A percentile compares a stretch with the other conserved stretches of the same genome.
phyloP scores from a whole-genome alignment of 2,329 filamentous ascomycete species.

The Alternaria metachromatica region DNA sequence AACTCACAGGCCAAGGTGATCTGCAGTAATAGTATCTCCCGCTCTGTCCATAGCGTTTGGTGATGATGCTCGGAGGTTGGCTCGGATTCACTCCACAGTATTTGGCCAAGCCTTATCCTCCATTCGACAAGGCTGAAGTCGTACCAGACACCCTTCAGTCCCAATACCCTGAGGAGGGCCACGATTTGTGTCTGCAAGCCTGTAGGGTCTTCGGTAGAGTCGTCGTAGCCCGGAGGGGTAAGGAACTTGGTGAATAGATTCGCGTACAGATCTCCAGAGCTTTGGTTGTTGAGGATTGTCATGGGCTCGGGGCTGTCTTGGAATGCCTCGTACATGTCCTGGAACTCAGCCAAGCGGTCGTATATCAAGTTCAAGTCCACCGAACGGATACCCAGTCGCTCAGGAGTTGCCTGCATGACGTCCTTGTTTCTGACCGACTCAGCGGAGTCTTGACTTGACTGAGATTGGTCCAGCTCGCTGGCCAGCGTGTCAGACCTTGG shows the following conservation, averaged over 20 bases:
- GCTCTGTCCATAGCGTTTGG: constrained; percentile 47
- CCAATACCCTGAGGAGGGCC: constrained; percentile 70
- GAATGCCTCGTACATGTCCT: constrained; percentile 62
- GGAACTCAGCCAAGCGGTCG: constrained; percentile 48
- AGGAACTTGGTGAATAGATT: constrained; percentile 53
- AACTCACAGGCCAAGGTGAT: constrained; percentile 62
- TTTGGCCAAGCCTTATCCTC: constrained; percentile 74
- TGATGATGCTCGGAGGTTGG: constrained; percentile 26
- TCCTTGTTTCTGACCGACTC: constrained; percentile 54
- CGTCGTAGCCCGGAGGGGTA: constrained; percentile 48
- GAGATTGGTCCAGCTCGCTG: constrained; percentile 62
- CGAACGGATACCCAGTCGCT: constrained; percentile 47
- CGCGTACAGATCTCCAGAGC: constrained; percentile 60
- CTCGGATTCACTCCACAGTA: constrained; percentile 66
- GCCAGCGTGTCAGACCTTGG: constrained; percentile 67
- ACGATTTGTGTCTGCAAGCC: constrained; percentile 73
- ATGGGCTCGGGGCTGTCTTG: constrained; percentile 62
- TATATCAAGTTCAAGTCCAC: constrained; percentile 42
- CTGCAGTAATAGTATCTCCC: constrained; percentile 63
- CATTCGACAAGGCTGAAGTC: constrained; percentile 78
- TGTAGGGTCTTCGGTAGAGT: constrained; percentile 61
- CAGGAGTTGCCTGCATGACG: constrained; percentile 44
- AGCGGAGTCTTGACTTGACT: constrained; percentile 35
- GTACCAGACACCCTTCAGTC: constrained; percentile 71
- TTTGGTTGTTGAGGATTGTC: constrained; percentile 57